phyloP scores from a whole-genome alignment of 805 yeast species.

The Candida sonorensis region DNA sequence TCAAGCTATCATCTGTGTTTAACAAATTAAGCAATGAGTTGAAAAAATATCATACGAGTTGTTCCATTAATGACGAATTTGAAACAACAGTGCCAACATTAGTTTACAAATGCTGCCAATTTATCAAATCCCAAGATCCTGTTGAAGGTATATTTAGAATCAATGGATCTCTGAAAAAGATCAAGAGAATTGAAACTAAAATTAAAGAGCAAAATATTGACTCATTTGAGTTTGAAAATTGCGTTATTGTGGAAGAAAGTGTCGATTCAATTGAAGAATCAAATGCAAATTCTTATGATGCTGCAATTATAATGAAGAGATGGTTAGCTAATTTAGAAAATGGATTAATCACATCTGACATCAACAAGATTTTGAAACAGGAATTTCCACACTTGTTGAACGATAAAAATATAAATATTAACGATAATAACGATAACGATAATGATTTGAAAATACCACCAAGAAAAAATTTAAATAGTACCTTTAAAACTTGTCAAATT shows the following conservation, averaged over 20 bases:
- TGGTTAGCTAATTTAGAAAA: conserved; percentile 26
- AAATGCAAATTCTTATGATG: conserved; percentile 26
- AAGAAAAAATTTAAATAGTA: conserved; percentile 1
- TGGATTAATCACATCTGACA: conserved; percentile 23
- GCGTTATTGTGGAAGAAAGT: conserved; percentile 8
- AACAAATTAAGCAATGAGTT: conserved; percentile 19
- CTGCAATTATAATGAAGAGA: conserved; percentile 30
- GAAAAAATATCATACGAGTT: conserved; percentile 10
- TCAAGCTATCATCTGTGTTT: conserved; percentile 5
- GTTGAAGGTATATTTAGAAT: conserved; percentile 32
- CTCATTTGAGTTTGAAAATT: conserved; percentile 11
- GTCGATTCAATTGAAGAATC: conserved; percentile 9
- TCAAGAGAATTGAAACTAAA: conserved; percentile 22
- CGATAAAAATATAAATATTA: conserved; percentile 1
- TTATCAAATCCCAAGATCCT: conserved; percentile 16
- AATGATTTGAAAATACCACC: neutral
- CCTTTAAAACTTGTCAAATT: conserved; percentile 1
- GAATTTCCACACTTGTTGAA: conserved; percentile 7
- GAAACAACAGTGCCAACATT: conserved; percentile 23
- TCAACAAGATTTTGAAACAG: conserved; percentile 15
- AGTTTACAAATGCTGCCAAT: conserved; percentile 27
- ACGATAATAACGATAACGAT: neutral
- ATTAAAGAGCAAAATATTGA: conserved; percentile 18
- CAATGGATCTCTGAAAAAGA: conserved; percentile 29
- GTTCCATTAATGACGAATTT: conserved; percentile 3